Evolutionary conservation across 371 early-diverging fungal species (phyloP), one percentile per base, ranked within the genome.

Genomic region (Mucor lusitanicus): DNA sequence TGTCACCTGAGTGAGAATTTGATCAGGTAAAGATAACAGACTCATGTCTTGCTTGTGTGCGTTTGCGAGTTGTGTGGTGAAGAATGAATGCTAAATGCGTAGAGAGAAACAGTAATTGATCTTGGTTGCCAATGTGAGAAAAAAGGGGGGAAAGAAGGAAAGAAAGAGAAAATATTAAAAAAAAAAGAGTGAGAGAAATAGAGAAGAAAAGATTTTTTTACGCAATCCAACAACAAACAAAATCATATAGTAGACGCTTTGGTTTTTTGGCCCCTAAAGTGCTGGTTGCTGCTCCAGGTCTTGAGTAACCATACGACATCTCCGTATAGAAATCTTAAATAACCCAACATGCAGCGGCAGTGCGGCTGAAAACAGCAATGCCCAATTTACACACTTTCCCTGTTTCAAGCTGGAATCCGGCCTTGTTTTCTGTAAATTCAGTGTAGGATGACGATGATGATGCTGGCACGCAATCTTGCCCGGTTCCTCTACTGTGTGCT

Each of bases 11-110:
- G 48, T 58, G 28, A 72, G 15, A 17, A 72, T 57, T 21, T n/a
- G 15, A 15, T 72, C 68, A 19, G 72, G 64, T 53, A 72, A 57
- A 9, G 56, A 46, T 46, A 58, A 33, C 9, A 70, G 32, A 28
- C 27, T 46, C 65, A 69, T 65, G n/a, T 13, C 35, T 13, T 42
- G 21, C 48, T 48, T 46, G 21, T 19, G 3, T 23, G 15, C 1
- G 3, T 33, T 40, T 15, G 40, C 17, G 17, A 40, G 40, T 6
- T 35, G 11, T 35, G 12, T 46, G 46, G 17, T 21, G 21, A 17
- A n/a, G n/a, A 46, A 21, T 46, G 11, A 3, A 19, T 19, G 46
- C 37, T 12, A 35, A n/a, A 12, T 35, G 37, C 37, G 37, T 1
- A 3, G 12, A 46, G 21, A 21, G 9, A 9, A 46, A 19, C 46